A percentile compares a stretch with the other conserved stretches of the same genome.
These are phyloP conservation scores for Peronosclerospora sorghi DNA, from an alignment of 352 stramenopile genomes.

Conservation along the genomic window DNA sequence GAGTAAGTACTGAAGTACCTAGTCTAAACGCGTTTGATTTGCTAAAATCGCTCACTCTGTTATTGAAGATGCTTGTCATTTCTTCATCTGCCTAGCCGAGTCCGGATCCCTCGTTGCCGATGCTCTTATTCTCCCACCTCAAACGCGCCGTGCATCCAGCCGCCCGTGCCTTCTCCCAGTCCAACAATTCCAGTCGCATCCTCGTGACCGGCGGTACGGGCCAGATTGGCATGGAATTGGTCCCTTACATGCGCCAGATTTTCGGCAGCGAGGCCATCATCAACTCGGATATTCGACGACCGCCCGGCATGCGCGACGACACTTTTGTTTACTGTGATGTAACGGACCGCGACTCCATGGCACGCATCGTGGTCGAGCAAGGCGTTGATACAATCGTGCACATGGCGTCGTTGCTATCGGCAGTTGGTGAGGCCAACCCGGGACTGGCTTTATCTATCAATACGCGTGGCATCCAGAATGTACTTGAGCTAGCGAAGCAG, in stretches of 20 bases:
- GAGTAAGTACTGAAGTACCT: no score
- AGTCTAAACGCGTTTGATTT: no score
- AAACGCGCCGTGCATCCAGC: no score
- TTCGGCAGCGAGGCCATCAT: slow-evolving; percentile 53
- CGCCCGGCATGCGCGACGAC: slow-evolving; percentile 32
- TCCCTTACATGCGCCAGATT: slow-evolving; percentile 60
- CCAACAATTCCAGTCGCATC: slow-evolving; percentile 27
- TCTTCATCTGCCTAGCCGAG: no score
- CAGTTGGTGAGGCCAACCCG: slow-evolving; percentile 86
- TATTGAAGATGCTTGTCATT: no score
- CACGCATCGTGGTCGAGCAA: slow-evolving; percentile 80
- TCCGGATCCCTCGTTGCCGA: no score
- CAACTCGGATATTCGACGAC: slow-evolving; percentile 76
- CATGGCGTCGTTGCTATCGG: slow-evolving; percentile 85
- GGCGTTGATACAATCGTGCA: slow-evolving; percentile 85
- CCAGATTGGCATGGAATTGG: slow-evolving; percentile 82
- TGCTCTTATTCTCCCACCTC: no score
- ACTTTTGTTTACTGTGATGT: slow-evolving; percentile 80
- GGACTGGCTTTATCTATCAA: slow-evolving; percentile 84
- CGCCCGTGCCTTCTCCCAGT: slow-evolving; percentile 8
- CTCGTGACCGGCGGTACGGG: slow-evolving; percentile 73
- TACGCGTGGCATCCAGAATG: slow-evolving; percentile 83
- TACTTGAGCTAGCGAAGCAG: slow-evolving; percentile 81
- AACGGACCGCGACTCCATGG: slow-evolving; percentile 57
- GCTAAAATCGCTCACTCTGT: no score